A percentile compares a stretch with the other conserved stretches of the same genome.
Evolutionary conservation across 1,284 basidiomycete species (phyloP).

Genomic region (Ustilago hordei): DNA sequence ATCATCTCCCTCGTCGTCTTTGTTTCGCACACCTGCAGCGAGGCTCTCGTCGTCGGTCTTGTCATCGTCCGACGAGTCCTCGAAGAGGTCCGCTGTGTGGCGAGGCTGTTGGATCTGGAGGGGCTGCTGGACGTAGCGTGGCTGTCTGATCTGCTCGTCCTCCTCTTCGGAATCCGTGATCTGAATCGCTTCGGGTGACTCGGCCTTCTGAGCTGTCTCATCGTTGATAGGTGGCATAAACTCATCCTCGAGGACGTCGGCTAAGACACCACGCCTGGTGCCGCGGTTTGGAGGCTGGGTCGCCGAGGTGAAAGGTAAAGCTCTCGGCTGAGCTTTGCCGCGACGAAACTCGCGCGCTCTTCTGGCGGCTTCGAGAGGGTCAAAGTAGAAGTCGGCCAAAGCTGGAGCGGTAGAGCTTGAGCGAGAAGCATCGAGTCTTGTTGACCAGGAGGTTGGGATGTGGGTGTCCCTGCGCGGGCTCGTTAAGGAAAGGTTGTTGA

Average conservation of each 20-base stretch:
- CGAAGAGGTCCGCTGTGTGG: background rate
- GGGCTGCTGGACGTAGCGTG: background rate
- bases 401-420: background rate
- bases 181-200: background rate
- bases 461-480: background rate
- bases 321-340: background rate
- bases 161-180: conserved; percentile 1
- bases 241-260: background rate
- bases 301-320: background rate
- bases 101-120: background rate
- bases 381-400: background rate
- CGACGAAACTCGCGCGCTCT: background rate
- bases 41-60: background rate
- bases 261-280: background rate
- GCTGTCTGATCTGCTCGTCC: background rate
- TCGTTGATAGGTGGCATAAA: background rate
- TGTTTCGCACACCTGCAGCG: background rate
- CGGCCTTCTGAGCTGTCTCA: background rate
- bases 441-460: background rate
- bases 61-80: background rate
- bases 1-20: background rate
- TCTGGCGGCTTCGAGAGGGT: conserved; percentile 6
- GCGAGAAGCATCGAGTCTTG: too few species aligned
- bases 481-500: conserved; percentile 1
- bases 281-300: background rate